Conservation (phyloP, 331 rosid genomes). For the Malus hybrid region DNA sequence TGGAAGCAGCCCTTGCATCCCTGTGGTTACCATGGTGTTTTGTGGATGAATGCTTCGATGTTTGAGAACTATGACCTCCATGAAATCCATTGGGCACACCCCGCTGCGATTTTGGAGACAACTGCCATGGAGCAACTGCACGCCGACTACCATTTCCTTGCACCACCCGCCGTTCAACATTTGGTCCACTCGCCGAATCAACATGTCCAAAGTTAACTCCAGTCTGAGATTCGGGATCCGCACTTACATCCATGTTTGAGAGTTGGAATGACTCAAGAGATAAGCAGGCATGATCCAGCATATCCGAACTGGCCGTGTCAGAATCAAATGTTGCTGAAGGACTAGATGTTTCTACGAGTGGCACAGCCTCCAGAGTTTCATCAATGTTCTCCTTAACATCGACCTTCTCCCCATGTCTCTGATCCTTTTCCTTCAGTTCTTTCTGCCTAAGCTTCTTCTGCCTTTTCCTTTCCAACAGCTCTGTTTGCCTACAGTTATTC, state of each 20-base stretch:
- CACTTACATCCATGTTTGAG: conserved; percentile 31
- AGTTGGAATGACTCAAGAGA: conserved; percentile 24
- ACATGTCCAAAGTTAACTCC: conserved; percentile 19
- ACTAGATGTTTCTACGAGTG: conserved; percentile 34
- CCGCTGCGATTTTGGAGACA: conserved; percentile 34
- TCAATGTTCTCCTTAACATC: conserved; percentile 26
- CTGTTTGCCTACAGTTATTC: conserved; percentile 52
- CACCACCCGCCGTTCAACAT: conserved; percentile 33
- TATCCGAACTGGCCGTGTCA: conserved; percentile 20
- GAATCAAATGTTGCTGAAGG: conserved; percentile 23
- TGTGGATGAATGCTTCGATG: conserved; percentile 27
- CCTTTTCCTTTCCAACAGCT: conserved; percentile 61
- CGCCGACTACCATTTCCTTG: conserved; percentile 26
- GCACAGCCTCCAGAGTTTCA: conserved; percentile 21
- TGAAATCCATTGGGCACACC: conserved; percentile 24
- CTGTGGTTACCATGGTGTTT: conserved; percentile 37
- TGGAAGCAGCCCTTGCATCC: conserved; percentile 32
- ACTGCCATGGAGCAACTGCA: conserved; percentile 26
- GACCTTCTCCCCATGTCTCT: conserved; percentile 29
- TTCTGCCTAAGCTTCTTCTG: conserved; percentile 76
- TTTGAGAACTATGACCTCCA: conserved; percentile 36
- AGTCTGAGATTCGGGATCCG: conserved; percentile 21
- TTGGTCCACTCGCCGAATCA: conserved; percentile 20
- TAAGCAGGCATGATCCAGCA: conserved; percentile 26
- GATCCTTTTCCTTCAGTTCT: conserved; percentile 59